Evolutionary conservation across 441 rosid species (phyloP).

Genomic region (Jatropha podagrica): DNA sequence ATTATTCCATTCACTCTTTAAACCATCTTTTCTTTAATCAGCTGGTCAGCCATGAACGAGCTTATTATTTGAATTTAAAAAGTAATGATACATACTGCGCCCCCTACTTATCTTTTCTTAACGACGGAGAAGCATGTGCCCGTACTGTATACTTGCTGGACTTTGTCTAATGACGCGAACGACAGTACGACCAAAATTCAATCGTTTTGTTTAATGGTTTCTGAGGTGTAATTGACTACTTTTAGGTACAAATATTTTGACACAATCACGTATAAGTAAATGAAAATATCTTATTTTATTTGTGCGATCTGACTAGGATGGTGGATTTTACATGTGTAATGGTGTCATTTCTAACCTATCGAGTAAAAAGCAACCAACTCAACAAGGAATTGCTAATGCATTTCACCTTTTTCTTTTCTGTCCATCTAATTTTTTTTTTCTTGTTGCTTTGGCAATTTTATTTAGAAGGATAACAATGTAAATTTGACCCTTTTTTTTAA

Average conservation of each 20-base stretch:
- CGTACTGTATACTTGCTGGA: no score
- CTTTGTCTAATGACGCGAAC: no score
- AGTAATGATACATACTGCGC: background rate
- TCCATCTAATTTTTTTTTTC: conserved; percentile 14
- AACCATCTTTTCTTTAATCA: background rate
- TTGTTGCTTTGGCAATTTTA: background rate
- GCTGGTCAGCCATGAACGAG: background rate
- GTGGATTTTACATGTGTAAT: conserved; percentile 32
- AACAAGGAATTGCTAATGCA: background rate
- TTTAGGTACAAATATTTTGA: background rate
- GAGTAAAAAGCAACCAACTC: background rate
- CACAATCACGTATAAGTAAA: no score
- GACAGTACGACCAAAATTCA: no score
- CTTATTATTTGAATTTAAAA: background rate
- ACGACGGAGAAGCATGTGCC: no score
- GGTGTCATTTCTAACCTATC: conserved; percentile 29
- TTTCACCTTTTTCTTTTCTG: background rate
- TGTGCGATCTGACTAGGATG: conserved; percentile 48
- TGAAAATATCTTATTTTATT: background rate
- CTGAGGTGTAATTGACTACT: conserved; percentile 20
- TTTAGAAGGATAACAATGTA: conserved; percentile 8
- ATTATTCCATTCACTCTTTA: conserved; percentile 12
- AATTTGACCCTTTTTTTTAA: background rate
- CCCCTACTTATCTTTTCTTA: no score
- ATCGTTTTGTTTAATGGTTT: no score